Conservation (phyloP, 805 yeast species). For the Candida nanaspora region DNA sequence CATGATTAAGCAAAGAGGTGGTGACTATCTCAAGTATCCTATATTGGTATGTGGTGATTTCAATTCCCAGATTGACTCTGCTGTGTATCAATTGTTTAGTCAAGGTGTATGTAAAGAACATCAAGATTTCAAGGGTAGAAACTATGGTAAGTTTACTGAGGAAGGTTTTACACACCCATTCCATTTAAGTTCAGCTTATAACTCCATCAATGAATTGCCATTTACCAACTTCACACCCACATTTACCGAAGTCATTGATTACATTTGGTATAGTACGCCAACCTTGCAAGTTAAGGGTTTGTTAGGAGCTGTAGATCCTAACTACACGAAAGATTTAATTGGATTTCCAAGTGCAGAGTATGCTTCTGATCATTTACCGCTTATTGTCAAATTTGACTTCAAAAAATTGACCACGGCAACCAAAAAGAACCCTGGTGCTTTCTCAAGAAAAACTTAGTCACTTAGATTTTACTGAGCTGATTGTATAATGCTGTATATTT, state of each 20-base stretch:
- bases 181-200: conserved; percentile 79
- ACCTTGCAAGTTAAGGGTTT: conserved; percentile 79
- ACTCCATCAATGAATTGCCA: conserved; percentile 79
- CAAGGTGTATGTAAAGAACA: conserved; percentile 77
- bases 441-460: conserved; percentile 21
- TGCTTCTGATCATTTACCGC: conserved; percentile 93
- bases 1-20: conserved; percentile 39
- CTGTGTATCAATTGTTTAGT: conserved; percentile 85
- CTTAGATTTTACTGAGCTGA: background rate
- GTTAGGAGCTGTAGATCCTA: conserved; percentile 75
- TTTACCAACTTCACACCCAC: conserved; percentile 93
- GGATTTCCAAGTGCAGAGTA: conserved; percentile 93
- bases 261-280: conserved; percentile 87
- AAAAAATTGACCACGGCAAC: conserved; percentile 28
- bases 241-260: conserved; percentile 90
- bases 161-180: conserved; percentile 81
- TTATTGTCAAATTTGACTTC: conserved; percentile 71
- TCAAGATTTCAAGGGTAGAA: conserved; percentile 74
- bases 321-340: conserved; percentile 67
- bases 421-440: conserved; percentile 21
- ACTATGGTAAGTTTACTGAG: conserved; percentile 85
- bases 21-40: conserved; percentile 44
- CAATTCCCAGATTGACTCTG: conserved; percentile 80
- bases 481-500: background rate
- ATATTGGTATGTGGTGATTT: conserved; percentile 90